phyloP scores from a whole-genome alignment of 73 alveolate genomes.

The Durusdinium trenchii region DNA sequence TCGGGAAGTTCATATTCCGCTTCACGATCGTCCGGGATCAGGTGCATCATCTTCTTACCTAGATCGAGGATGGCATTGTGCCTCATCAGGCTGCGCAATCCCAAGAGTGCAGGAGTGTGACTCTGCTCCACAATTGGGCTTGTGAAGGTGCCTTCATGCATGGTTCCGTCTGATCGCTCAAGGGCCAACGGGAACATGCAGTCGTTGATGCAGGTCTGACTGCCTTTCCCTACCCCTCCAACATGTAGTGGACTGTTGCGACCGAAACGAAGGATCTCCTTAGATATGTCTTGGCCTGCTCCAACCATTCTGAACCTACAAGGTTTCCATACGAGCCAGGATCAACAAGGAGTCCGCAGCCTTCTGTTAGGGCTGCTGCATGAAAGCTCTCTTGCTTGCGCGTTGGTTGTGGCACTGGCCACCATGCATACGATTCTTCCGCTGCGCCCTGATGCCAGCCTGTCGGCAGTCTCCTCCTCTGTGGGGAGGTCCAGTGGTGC shows the following conservation, averaged over 20 bases:
- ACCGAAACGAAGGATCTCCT: no score
- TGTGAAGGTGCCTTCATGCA: not conserved
- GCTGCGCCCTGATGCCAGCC: no score
- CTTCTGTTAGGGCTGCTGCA: not conserved
- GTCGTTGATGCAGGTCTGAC: not conserved
- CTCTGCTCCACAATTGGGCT: not conserved
- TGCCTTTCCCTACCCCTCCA: constrained; percentile 23
- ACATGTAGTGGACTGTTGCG: not conserved
- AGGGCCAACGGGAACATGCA: not conserved
- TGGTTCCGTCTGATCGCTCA: not conserved
- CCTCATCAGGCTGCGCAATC: not conserved
- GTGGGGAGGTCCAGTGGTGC: no score
- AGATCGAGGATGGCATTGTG: not conserved
- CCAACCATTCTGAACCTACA: constrained; percentile 10
- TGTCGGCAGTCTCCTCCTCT: no score
- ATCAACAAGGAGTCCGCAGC: constrained; percentile 13
- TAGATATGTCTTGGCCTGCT: not conserved
- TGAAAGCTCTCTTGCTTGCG: not conserved
- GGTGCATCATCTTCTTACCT: not conserved
- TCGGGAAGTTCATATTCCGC: not conserved
- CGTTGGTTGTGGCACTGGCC: not conserved
- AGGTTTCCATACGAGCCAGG: constrained; percentile 52
- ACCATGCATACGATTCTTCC: no score
- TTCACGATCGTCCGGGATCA: not conserved
- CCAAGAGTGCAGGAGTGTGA: constrained; percentile 12